phyloP scores from a whole-genome alignment of 139 green algal species.

The Chlamydomonas incerta region DNA sequence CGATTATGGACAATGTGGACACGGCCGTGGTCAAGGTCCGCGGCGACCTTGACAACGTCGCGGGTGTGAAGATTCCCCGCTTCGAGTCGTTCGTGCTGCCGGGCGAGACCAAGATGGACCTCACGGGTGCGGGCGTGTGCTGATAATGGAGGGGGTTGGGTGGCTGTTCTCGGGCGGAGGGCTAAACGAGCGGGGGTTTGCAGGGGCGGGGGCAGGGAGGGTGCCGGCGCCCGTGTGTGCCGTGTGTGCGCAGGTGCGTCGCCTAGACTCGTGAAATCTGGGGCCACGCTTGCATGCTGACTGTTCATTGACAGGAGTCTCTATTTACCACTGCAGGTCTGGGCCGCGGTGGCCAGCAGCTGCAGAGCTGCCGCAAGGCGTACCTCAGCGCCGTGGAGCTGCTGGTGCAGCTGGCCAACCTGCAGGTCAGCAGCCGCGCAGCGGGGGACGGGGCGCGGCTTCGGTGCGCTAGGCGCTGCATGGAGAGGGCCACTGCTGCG shows the following conservation, averaged over 20 bases:
- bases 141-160: too few species aligned
- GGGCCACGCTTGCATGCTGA: too few species aligned
- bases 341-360: slow-evolving; percentile 92
- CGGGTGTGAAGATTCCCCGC: slow-evolving; percentile 95
- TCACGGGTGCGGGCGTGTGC: slow-evolving; percentile 77
- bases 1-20: slow-evolving; percentile 90
- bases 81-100: slow-evolving; percentile 81
- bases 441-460: too few species aligned
- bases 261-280: too few species aligned
- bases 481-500: too few species aligned
- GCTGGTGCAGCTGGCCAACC: slow-evolving; percentile 94
- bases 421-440: slow-evolving; percentile 85
- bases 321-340: slow-evolving; percentile 73
- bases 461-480: too few species aligned
- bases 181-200: too few species aligned
- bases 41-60: slow-evolving; percentile 93
- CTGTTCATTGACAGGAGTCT: too few species aligned
- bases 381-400: slow-evolving; percentile 89
- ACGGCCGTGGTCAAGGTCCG: slow-evolving; percentile 56
- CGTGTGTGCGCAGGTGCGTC: too few species aligned
- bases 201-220: too few species aligned
- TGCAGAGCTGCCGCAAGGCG: slow-evolving; percentile 87
- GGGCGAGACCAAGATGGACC: slow-evolving; percentile 88
- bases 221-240: too few species aligned
- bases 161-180: too few species aligned